Evolutionary conservation across 2,329 filamentous ascomycete species (phyloP).

Genomic region (Penicillium verrucosum): DNA sequence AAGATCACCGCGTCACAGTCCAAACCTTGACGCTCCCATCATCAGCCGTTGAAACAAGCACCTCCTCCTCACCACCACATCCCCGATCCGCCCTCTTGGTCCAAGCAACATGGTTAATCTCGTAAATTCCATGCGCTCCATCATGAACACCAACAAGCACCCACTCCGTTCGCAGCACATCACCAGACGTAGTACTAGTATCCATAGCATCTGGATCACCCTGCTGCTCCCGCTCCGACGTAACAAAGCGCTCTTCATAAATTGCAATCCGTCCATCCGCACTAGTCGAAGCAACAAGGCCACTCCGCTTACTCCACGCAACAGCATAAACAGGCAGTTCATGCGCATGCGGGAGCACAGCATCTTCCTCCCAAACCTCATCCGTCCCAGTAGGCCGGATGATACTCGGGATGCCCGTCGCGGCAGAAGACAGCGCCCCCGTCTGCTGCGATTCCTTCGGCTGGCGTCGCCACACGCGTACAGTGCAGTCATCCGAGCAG

Average conservation of each 20-base stretch:
- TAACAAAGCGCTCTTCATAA: conserved; percentile 63
- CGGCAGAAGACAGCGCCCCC: conserved; percentile 33
- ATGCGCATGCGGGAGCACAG: conserved; percentile 70
- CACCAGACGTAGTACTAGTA: conserved; percentile 31
- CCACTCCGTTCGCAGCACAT: conserved; percentile 58
- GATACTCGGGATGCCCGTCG: conserved; percentile 75
- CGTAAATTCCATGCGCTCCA: conserved; percentile 84
- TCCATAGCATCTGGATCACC: conserved; percentile 25
- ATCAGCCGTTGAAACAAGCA: conserved; percentile 87
- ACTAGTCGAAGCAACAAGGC: conserved; percentile 79
- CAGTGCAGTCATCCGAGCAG: conserved; percentile 78
- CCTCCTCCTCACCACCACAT: conserved; percentile 58
- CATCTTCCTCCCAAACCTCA: conserved; percentile 80
- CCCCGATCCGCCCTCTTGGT: conserved; percentile 67
- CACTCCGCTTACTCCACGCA: conserved; percentile 74
- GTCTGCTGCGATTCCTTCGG: conserved; percentile 43
- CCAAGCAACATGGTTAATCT: conserved; percentile 92
- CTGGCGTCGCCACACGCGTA: conserved; percentile 73
- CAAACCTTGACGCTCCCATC: conserved; percentile 86
- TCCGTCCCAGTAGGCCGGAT: conserved; percentile 69
- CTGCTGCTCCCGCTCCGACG: conserved; percentile 4
- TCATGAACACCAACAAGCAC: conserved; percentile 64
- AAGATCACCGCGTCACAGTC: conserved; percentile 49
- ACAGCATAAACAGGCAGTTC: conserved; percentile 79
- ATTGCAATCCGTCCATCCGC: conserved; percentile 80